Evolutionary conservation across 2,329 filamentous ascomycete genomes (phyloP).

Genomic region (Neopestalotiopsis sp.): DNA sequence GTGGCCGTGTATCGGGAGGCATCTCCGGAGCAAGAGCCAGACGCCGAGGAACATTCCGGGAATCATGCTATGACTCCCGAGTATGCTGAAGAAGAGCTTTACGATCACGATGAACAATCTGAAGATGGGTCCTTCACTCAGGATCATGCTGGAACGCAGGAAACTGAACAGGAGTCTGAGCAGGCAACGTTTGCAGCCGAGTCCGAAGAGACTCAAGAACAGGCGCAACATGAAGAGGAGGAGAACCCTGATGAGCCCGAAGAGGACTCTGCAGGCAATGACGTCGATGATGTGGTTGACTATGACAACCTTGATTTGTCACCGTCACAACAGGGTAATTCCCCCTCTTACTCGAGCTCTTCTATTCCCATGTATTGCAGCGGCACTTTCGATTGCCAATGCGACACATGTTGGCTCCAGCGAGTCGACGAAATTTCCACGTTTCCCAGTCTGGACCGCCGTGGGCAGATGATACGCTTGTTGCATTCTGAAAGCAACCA

Average conservation of each 20-base stretch:
- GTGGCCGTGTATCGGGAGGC: conserved; percentile 35
- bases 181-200: neutral
- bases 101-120: conserved; percentile 14
- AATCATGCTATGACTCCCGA: conserved; percentile 6
- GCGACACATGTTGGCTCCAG: conserved; percentile 28
- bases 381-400: conserved; percentile 22
- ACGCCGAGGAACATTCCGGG: conserved; percentile 3
- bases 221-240: conserved; percentile 31
- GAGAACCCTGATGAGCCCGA: conserved; percentile 22
- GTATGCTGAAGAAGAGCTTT: conserved; percentile 12
- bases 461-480: neutral
- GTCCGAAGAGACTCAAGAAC: conserved; percentile 6
- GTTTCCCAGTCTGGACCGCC: neutral
- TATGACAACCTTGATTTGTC: conserved; percentile 32
- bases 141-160: neutral
- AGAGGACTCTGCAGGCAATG: conserved; percentile 13
- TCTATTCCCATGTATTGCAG: conserved; percentile 18
- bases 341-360: conserved; percentile 20
- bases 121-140: neutral
- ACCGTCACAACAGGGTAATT: conserved; percentile 35
- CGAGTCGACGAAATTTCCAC: conserved; percentile 19
- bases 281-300: conserved; percentile 19
- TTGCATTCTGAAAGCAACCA: neutral
- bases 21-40: neutral
- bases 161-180: neutral